Percentiles rank a stretch among this genome's conserved stretches.
Evolutionary conservation across 2,329 filamentous ascomycete species (phyloP).

Genomic region (Aspergillus alliaceus): DNA sequence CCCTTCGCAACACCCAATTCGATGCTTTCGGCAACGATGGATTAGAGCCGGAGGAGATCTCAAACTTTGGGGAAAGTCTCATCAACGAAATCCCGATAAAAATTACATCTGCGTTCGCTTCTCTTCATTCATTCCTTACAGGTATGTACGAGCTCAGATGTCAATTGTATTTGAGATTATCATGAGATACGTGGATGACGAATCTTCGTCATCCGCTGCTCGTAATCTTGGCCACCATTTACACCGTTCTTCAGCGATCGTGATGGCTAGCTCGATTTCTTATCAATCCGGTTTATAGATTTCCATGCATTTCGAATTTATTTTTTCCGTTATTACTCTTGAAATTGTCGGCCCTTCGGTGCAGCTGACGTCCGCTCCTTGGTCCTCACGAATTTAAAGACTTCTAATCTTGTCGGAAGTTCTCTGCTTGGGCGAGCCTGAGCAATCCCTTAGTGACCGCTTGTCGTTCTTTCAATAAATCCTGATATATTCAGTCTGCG

Average conservation of each 20-base stretch:
- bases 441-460: background rate
- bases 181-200: background rate
- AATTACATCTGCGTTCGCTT: background rate
- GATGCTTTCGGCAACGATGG: slow-evolving; percentile 8
- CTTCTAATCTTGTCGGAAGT: background rate
- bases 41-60: slow-evolving; percentile 1
- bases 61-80: background rate
- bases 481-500: background rate
- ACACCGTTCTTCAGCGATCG: too few species aligned
- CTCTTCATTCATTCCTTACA: slow-evolving; percentile 2
- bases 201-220: background rate
- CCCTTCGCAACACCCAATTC: background rate
- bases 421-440: background rate
- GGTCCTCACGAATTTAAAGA: slow-evolving; percentile 3
- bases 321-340: slow-evolving; percentile 7
- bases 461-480: slow-evolving; percentile 10
- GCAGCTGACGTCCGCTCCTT: slow-evolving; percentile 27
- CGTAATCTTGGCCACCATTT: background rate
- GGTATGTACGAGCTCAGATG: slow-evolving; percentile 2
- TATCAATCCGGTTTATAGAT: background rate
- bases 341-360: slow-evolving; percentile 15
- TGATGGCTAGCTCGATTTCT: background rate
- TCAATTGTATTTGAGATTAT: background rate
- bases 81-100: background rate
- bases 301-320: slow-evolving; percentile 11